A percentile compares a stretch with the other conserved stretches of the same genome.
Conservation (phyloP, 352 stramenopile species). For the Phytophthora multivora region DNA sequence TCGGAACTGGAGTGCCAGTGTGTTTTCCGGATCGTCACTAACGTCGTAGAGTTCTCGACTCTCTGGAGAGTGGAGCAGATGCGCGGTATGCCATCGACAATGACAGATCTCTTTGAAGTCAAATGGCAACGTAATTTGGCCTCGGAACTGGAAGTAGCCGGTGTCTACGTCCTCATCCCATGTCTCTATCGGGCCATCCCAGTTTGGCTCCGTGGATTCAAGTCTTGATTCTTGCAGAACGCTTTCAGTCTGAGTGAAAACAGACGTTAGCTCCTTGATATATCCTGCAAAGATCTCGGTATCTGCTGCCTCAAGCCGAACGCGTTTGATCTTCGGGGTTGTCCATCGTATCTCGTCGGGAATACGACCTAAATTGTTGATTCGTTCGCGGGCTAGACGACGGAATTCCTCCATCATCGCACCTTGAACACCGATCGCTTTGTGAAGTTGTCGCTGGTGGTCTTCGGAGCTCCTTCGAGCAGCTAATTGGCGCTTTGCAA, state of each 20-base stretch:
- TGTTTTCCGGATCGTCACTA: slow-evolving; percentile 8
- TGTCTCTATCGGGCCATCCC: not conserved
- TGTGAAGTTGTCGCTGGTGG: not conserved
- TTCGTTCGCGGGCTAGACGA: not conserved
- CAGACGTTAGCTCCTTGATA: slow-evolving; percentile 2
- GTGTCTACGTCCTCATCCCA: slow-evolving; percentile 7
- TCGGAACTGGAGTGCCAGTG: slow-evolving; percentile 10
- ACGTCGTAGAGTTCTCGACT: slow-evolving; percentile 6
- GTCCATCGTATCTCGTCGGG: not conserved
- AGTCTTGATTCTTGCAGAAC: not conserved
- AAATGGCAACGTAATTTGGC: slow-evolving; percentile 13
- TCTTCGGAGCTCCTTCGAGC: slow-evolving; percentile 1
- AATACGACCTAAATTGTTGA: not conserved
- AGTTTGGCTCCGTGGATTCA: slow-evolving; percentile 4
- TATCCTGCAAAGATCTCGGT: slow-evolving; percentile 4
- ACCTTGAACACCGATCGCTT: not conserved
- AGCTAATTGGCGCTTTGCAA: slow-evolving; percentile 2
- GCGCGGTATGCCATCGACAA: slow-evolving; percentile 8
- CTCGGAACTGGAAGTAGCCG: slow-evolving; percentile 6
- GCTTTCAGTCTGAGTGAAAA: slow-evolving; percentile 11
- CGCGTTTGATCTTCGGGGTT: not conserved
- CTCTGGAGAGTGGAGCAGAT: slow-evolving; percentile 3
- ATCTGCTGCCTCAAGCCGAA: slow-evolving; percentile 8
- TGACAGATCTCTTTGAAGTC: slow-evolving; percentile 6
- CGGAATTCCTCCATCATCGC: not conserved